These are phyloP conservation scores for Lactarius pseudohatsudake DNA, from an alignment of 768 basidiomycete genomes.

Conservation along the genomic window DNA sequence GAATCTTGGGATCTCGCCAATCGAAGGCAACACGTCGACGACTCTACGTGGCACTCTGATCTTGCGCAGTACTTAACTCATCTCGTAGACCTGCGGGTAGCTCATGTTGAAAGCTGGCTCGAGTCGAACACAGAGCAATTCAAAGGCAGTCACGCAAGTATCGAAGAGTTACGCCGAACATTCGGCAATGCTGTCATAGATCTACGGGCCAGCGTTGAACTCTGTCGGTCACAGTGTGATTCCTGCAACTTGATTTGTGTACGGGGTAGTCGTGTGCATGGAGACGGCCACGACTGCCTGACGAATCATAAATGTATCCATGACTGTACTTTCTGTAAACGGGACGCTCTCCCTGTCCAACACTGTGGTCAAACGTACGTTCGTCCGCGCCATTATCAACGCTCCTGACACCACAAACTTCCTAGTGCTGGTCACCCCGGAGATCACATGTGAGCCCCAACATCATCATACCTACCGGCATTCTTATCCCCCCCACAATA, in stretches of 20 bases:
- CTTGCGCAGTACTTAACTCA: conserved; percentile 42
- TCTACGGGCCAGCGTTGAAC: conserved; percentile 44
- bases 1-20: conserved; percentile 36
- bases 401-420: no score
- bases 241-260: conserved; percentile 51
- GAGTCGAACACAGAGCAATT: conserved; percentile 49
- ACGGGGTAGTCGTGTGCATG: conserved; percentile 43
- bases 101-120: conserved; percentile 53
- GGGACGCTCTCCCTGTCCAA: conserved; percentile 32
- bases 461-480: neutral
- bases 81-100: conserved; percentile 45
- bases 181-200: conserved; percentile 46
- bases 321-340: conserved; percentile 44
- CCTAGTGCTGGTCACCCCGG: conserved; percentile 57
- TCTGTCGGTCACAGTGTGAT: conserved; percentile 50
- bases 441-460: conserved; percentile 46
- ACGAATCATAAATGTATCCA: conserved; percentile 49
- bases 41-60: conserved; percentile 43
- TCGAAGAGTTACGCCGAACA: conserved; percentile 45
- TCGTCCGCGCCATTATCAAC: no score
- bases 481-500: conserved; percentile 28
- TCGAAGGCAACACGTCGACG: conserved; percentile 38
- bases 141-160: conserved; percentile 41
- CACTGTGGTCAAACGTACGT: conserved; percentile 49
- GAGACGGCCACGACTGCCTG: conserved; percentile 47